Evolutionary conservation across 441 rosid genomes (phyloP).

Genomic region (Capsella rubella): DNA sequence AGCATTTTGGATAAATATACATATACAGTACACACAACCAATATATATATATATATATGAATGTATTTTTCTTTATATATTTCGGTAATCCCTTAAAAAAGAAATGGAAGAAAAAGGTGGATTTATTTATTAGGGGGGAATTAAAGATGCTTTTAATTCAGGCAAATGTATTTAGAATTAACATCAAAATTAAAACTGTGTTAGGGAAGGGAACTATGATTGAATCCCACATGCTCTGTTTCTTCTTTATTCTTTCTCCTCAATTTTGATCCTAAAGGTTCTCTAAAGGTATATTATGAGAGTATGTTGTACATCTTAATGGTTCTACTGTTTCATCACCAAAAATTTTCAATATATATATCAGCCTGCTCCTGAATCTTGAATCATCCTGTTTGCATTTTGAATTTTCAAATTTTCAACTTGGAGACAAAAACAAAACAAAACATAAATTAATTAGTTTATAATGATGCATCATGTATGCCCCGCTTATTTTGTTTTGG

Average conservation of each 20-base stretch:
- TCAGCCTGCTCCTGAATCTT: neutral
- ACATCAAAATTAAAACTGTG: slow-evolving; percentile 33
- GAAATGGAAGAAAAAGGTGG: slow-evolving; percentile 23
- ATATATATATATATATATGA: too few relatives aligned
- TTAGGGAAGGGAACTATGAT: slow-evolving; percentile 37
- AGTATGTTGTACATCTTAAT: too few relatives aligned
- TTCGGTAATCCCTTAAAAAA: slow-evolving; percentile 1
- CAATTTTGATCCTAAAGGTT: slow-evolving; percentile 15
- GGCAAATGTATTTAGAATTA: slow-evolving; percentile 27
- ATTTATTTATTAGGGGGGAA: slow-evolving; percentile 31
- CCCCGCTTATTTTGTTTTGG: slow-evolving; percentile 4
- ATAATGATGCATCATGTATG: neutral
- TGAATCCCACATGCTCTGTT: slow-evolving; percentile 47
- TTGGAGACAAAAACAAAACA: neutral
- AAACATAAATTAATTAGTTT: neutral
- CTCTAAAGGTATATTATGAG: neutral
- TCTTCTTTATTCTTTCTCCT: slow-evolving; percentile 30
- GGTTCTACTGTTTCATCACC: slow-evolving; percentile 6
- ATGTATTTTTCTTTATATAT: too few relatives aligned
- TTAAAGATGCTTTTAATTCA: slow-evolving; percentile 39
- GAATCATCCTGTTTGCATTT: neutral
- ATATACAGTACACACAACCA: too few relatives aligned
- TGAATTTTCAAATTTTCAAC: slow-evolving; percentile 5
- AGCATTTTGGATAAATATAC: too few relatives aligned
- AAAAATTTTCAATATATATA: neutral